Evolutionary conservation across 139 green algal species (phyloP).

Genomic region (Coelastrella sp.): DNA sequence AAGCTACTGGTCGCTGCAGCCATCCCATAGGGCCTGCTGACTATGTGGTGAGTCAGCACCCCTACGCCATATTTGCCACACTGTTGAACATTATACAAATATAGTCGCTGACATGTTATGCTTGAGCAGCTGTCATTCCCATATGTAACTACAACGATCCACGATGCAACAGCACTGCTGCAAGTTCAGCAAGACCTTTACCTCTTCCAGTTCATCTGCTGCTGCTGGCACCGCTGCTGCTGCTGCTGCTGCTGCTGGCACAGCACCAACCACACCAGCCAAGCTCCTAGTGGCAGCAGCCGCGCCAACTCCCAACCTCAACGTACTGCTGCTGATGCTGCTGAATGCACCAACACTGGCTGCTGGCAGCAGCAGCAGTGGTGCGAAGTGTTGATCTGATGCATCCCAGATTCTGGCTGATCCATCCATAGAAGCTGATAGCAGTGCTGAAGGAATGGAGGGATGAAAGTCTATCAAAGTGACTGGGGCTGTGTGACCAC

Average conservation of each 20-base stretch:
- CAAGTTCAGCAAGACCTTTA: too few relatives aligned
- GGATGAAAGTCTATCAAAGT: constrained; percentile 76
- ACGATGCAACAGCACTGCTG: too few relatives aligned
- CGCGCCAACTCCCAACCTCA: background rate
- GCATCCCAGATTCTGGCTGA: constrained; percentile 82
- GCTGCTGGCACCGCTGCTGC: background rate
- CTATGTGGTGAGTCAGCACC: too few relatives aligned
- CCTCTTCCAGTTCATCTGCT: background rate
- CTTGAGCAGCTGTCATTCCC: too few relatives aligned
- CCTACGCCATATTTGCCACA: too few relatives aligned
- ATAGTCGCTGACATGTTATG: too few relatives aligned
- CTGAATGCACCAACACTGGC: constrained; percentile 34
- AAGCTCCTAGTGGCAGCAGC: background rate
- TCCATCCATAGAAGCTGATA: constrained; percentile 82
- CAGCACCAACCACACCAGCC: background rate
- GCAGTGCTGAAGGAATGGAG: constrained; percentile 56
- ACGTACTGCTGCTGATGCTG: constrained; percentile 3
- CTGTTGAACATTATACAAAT: too few relatives aligned
- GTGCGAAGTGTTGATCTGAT: constrained; percentile 25
- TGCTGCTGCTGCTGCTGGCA: background rate
- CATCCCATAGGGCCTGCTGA: too few relatives aligned
- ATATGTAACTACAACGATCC: too few relatives aligned
- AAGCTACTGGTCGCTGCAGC: too few relatives aligned
- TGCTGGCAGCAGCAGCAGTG: constrained; percentile 57
- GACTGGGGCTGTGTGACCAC: constrained; percentile 68